Percentiles rank a stretch among this genome's conserved stretches.
Evolutionary conservation across 352 stramenopile species (phyloP).

Genomic region (Phytophthora quininea): DNA sequence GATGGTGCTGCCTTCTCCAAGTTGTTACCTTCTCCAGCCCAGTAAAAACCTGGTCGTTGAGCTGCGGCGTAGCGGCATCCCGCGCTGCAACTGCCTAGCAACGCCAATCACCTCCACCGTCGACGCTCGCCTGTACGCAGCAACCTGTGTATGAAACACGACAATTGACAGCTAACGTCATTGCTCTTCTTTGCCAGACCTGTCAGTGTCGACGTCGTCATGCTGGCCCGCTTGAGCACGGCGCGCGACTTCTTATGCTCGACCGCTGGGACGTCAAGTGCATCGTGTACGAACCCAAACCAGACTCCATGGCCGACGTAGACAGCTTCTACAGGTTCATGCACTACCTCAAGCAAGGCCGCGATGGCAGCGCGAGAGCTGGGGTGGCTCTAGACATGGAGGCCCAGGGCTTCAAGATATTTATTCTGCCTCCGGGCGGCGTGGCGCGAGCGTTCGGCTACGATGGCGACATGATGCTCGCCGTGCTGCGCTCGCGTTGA

Average conservation of each 20-base stretch:
- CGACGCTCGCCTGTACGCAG: constrained; percentile 14
- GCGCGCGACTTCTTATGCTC: constrained; percentile 71
- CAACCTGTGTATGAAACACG: background rate
- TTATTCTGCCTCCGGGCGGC: constrained; percentile 66
- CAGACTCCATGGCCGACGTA: constrained; percentile 46
- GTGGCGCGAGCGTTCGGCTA: constrained; percentile 65
- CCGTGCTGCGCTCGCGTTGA: constrained; percentile 55
- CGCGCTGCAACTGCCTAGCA: constrained; percentile 57
- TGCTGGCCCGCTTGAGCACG: constrained; percentile 59
- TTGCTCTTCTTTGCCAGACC: constrained; percentile 38
- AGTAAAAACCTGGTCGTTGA: constrained; percentile 50
- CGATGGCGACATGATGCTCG: constrained; percentile 64
- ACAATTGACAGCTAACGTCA: background rate
- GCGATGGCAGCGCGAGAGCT: constrained; percentile 43
- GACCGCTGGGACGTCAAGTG: constrained; percentile 48
- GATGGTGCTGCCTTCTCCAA: too few species aligned
- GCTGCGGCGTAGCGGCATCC: constrained; percentile 51
- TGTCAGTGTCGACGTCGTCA: constrained; percentile 54
- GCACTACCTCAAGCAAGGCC: constrained; percentile 57
- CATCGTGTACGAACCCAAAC: constrained; percentile 64
- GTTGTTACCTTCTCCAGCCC: constrained; percentile 7
- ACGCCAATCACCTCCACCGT: constrained; percentile 24
- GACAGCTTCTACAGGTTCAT: constrained; percentile 60
- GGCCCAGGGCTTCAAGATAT: constrained; percentile 66
- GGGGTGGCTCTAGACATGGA: constrained; percentile 66